Base-by-base conservation (phyloP, 257 asterid genomes). In the Parsonsia alboflavescens region DNA sequence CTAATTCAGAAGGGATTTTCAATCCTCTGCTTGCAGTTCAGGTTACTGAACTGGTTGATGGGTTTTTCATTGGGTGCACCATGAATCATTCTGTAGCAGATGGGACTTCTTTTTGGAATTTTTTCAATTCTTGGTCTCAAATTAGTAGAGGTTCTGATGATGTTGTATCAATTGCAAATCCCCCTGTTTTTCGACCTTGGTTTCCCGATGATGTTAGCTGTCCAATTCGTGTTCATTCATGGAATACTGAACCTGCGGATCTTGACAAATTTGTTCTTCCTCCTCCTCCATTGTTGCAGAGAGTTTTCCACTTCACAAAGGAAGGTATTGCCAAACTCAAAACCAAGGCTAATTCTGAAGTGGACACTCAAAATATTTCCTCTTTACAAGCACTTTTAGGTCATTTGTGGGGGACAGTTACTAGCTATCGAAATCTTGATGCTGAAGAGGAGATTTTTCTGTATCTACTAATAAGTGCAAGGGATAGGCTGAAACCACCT, bases 321-420 rank as follows among this genome's bases (percentile, higher is more conserved):
- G 79, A 81, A 2, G 75, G 57, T 4, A 9, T 85, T 5, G 61
- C 71, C 13, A 59, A 24, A 13, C 79, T 87, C 4, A 87, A 87
- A 70, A n/a, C 30, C 0, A 85, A 67, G 64, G 89, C 89, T 7
- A 85, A 76, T 42, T 5, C 80, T 1, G 84, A 85, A 61, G 78
- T 78, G 10, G 76, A 71, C 0, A 68, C 42, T 7, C 62, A 73
- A 30, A 76, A 46, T 7, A 84, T 84, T 39, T 84, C 89, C 0
- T 64, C 89, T 10, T 78, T 87, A 4, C 94, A 87, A 68, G 87
- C 91, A n/a, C 26, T 82, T 53, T 30, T 82, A 42, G 91, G 91
- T 4, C 91, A 80, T 49, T 2, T 85, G 21, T 86, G 91, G 91
- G 33, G 80, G 13, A 76, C 85, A 12, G 62, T 84, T 11, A 64